Conservation (phyloP, 306 rosid species). For the Glycine latifolia region DNA sequence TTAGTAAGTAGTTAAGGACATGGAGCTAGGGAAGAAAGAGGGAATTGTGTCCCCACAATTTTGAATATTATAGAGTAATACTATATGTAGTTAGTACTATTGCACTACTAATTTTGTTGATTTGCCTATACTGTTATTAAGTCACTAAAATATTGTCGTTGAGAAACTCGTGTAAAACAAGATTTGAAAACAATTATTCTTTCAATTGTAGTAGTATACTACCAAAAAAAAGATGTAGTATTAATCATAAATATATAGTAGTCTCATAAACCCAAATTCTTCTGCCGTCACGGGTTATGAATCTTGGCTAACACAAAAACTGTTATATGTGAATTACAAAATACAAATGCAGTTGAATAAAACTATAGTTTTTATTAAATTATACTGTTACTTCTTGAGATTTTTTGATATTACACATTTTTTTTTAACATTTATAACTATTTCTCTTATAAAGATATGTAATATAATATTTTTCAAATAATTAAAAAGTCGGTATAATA, state of each 20-base stretch:
- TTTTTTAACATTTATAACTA: no score
- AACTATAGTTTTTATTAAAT: no score
- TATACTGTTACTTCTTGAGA: no score
- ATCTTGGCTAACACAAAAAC: not conserved
- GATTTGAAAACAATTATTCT: not conserved
- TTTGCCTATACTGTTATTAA: not conserved
- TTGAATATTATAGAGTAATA: conserved; percentile 43
- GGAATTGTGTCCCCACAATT: conserved; percentile 11
- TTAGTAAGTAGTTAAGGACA: not conserved
- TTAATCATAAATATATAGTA: not conserved
- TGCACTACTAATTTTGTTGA: conserved; percentile 38
- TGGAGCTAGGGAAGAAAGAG: not conserved
- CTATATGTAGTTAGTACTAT: conserved; percentile 37
- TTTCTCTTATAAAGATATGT: no score
- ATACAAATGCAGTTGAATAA: not conserved
- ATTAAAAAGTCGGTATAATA: no score
- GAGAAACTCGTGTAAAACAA: conserved; percentile 1
- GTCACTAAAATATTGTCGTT: conserved; percentile 15
- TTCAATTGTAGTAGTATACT: not conserved
- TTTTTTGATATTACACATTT: no score
- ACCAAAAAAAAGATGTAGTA: not conserved
- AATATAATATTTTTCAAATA: no score
- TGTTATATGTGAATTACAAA: not conserved
- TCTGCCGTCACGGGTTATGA: not conserved
- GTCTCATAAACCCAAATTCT: not conserved